Evolutionary conservation across 352 stramenopile species (phyloP).

Genomic region (Globisporangium nunn): DNA sequence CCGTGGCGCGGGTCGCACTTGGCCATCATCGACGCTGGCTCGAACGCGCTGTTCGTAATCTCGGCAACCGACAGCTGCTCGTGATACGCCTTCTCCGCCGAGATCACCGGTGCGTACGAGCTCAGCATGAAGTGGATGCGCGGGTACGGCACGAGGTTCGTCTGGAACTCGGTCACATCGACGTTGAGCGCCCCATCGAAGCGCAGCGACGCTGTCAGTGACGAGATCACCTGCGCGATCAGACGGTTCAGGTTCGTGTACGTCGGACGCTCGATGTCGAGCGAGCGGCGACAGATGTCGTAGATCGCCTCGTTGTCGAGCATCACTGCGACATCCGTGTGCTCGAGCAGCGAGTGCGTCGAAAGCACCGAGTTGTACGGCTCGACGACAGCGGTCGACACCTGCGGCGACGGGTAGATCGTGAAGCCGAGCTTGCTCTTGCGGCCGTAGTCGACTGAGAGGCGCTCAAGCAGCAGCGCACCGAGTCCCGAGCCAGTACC

Average conservation of each 20-base stretch:
- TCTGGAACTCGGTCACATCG: slow-evolving; percentile 99
- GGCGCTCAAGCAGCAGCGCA: slow-evolving; percentile 93
- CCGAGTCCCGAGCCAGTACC: slow-evolving; percentile 97
- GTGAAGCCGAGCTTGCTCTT: slow-evolving; percentile 99
- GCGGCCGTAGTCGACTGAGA: slow-evolving; percentile 97
- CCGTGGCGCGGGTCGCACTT: slow-evolving; percentile 98
- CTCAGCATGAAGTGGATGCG: slow-evolving; percentile 99
- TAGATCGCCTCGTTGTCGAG: slow-evolving; percentile 99
- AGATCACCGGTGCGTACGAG: slow-evolving; percentile 98
- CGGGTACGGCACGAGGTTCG: slow-evolving; percentile 98
- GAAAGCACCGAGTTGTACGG: slow-evolving; percentile 98
- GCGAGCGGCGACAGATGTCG: slow-evolving; percentile 95
- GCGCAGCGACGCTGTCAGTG: slow-evolving; percentile 95
- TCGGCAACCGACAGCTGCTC: slow-evolving; percentile 96
- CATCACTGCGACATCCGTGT: slow-evolving; percentile 97
- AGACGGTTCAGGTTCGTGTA: slow-evolving; percentile 99
- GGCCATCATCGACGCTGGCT: slow-evolving; percentile 98
- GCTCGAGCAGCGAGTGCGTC: slow-evolving; percentile 95
- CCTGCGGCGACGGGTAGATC: slow-evolving; percentile 95
- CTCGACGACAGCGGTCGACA: slow-evolving; percentile 95
- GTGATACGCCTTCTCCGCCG: slow-evolving; percentile 96
- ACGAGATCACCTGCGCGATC: slow-evolving; percentile 97
- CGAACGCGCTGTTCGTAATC: slow-evolving; percentile 98
- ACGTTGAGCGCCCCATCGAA: slow-evolving; percentile 98
- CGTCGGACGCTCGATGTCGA: slow-evolving; percentile 97